Evolutionary conservation across 345 rosid genomes (phyloP).

Genomic region (Populus nigra): DNA sequence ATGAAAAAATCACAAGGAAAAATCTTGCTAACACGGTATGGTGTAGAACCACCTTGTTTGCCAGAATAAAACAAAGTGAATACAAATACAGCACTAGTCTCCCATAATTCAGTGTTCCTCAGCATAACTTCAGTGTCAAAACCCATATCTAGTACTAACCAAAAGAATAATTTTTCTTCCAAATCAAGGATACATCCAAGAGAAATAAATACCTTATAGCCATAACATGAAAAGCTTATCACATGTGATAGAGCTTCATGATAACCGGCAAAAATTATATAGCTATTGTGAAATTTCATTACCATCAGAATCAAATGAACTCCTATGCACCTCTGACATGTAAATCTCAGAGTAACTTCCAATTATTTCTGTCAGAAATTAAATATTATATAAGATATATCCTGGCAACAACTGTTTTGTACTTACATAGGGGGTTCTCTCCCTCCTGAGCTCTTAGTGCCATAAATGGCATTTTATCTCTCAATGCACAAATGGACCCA

Average conservation of each 20-base stretch:
- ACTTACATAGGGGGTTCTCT: conserved; percentile 44
- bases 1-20: not conserved
- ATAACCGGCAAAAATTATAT: conserved; percentile 15
- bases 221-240: not conserved
- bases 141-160: not conserved
- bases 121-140: not conserved
- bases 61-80: not conserved
- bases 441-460: conserved; percentile 37
- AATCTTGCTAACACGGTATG: not conserved
- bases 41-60: not conserved
- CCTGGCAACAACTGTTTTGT: conserved; percentile 41
- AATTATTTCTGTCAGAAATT: conserved; percentile 39
- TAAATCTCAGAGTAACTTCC: conserved; percentile 33
- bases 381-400: conserved; percentile 22
- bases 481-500: conserved; percentile 37
- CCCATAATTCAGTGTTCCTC: not conserved
- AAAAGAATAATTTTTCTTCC: not conserved
- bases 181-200: not conserved
- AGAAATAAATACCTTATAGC: conserved; percentile 6
- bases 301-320: conserved; percentile 23
- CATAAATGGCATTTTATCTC: conserved; percentile 32
- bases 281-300: conserved; percentile 13
- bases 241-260: not conserved
- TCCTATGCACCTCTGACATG: conserved; percentile 29
- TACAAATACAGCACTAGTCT: not conserved